phyloP scores from a whole-genome alignment of 1,284 basidiomycete genomes.

The Ganoderma resinaceum region DNA sequence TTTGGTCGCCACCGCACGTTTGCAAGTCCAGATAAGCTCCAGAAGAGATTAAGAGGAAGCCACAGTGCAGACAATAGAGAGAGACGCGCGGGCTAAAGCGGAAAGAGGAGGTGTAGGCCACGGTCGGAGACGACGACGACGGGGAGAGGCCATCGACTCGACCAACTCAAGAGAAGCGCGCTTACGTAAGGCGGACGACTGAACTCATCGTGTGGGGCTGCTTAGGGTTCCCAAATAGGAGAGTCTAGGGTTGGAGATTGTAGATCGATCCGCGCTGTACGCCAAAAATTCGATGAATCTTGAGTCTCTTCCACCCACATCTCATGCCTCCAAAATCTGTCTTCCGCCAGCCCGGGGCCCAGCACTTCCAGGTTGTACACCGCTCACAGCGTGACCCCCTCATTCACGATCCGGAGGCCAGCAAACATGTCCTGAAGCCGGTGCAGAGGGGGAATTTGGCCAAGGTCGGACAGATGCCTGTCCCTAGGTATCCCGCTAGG shows the following conservation, averaged over 20 bases:
- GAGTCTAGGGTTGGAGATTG: constrained; percentile 22
- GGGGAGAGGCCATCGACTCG: constrained; percentile 27
- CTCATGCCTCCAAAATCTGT: constrained; percentile 80
- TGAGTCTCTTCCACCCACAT: too few species aligned
- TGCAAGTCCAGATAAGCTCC: constrained; percentile 10
- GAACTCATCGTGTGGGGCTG: constrained; percentile 15
- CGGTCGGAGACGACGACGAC: constrained; percentile 27
- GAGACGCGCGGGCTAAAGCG: background rate
- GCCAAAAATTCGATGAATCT: constrained; percentile 16
- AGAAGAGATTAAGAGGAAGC: constrained; percentile 4
- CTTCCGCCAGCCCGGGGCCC: constrained; percentile 87
- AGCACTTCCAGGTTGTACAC: constrained; percentile 97
- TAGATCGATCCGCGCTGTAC: constrained; percentile 28
- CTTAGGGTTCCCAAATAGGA: constrained; percentile 28
- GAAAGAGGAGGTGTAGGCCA: constrained; percentile 13
- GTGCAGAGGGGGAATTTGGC: constrained; percentile 76
- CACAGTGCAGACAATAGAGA: background rate
- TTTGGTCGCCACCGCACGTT: constrained; percentile 23
- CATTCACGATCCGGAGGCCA: constrained; percentile 92
- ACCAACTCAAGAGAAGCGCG: constrained; percentile 28
- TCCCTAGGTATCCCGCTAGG: background rate
- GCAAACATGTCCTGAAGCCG: constrained; percentile 87
- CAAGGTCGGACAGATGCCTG: constrained; percentile 54
- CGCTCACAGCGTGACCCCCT: constrained; percentile 96
- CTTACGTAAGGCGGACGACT: constrained; percentile 32